Conservation (phyloP, 768 basidiomycete genomes). For the Mrakia hoshinonis region DNA sequence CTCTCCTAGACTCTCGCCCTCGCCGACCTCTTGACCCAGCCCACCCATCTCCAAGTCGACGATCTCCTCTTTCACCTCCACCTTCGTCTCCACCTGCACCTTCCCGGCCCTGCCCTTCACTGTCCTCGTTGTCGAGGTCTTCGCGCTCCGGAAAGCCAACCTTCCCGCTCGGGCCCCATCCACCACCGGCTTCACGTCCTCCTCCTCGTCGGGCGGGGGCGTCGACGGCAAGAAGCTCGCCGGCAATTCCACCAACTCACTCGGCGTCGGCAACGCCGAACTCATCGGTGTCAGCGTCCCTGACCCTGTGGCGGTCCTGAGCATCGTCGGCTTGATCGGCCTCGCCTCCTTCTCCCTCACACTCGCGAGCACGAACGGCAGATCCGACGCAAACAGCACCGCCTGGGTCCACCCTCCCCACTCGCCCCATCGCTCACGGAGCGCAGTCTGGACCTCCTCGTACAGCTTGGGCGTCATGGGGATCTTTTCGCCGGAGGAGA, state of each 20-base stretch:
- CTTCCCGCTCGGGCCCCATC: background rate
- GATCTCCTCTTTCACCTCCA: constrained; percentile 8
- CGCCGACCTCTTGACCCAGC: background rate
- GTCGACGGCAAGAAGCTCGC: background rate
- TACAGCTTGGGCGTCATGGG: constrained; percentile 69
- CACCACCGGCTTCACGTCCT: background rate
- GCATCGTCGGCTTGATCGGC: constrained; percentile 8
- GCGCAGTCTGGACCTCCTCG: constrained; percentile 56
- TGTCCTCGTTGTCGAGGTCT: background rate
- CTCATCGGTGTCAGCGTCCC: background rate
- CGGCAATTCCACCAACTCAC: background rate
- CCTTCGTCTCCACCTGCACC: background rate
- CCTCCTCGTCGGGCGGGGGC: background rate
- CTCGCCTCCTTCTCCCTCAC: background rate
- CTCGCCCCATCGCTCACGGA: constrained; percentile 64
- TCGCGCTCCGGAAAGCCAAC: constrained; percentile 5
- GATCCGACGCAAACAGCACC: constrained; percentile 44
- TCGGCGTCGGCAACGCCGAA: background rate
- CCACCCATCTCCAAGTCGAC: background rate
- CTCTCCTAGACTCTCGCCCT: constrained; percentile 28
- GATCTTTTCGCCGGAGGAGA: constrained; percentile 46
- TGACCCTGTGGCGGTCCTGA: background rate
- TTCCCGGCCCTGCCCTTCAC: background rate
- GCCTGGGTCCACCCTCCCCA: constrained; percentile 88
- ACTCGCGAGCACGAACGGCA: constrained; percentile 22